These are phyloP conservation scores for Chrysanthemum lavandulifolium DNA, from an alignment of 129 eudicot genomes.

Conservation along the genomic window DNA sequence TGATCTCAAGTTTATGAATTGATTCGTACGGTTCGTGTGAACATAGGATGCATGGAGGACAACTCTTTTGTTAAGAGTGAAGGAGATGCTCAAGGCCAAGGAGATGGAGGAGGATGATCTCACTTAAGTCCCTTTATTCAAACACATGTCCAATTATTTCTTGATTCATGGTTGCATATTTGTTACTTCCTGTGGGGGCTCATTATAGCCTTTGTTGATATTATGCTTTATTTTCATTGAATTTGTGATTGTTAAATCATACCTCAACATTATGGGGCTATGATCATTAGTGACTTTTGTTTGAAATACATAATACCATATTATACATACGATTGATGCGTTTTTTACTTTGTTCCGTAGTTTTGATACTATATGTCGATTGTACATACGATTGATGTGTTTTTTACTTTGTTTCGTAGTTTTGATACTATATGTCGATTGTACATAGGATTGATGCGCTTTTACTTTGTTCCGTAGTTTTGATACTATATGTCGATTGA, in stretches of 20 bases:
- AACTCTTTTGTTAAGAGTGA: constrained; percentile 86
- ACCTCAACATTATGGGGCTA: not conserved
- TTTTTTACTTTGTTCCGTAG: too few relatives aligned
- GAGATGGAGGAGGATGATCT: constrained; percentile 92
- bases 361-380: too few relatives aligned
- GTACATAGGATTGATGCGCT: too few relatives aligned
- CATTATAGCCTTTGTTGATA: constrained; percentile 19
- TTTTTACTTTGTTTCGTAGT: too few relatives aligned
- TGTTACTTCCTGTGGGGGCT: constrained; percentile 19
- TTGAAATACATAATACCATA: constrained; percentile 1
- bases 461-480: too few relatives aligned
- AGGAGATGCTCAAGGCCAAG: constrained; percentile 81
- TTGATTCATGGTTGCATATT: constrained; percentile 20
- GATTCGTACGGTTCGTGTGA: too few relatives aligned
- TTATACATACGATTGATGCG: too few relatives aligned
- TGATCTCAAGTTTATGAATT: not conserved
- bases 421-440: too few relatives aligned
- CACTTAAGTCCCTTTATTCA: constrained; percentile 28
- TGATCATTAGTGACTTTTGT: not conserved
- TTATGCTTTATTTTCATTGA: constrained; percentile 11
- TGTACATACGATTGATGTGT: too few relatives aligned
- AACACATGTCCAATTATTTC: not conserved
- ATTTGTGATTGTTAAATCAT: constrained; percentile 1
- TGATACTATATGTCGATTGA: too few relatives aligned
- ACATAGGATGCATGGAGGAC: constrained; percentile 86